A percentile compares a stretch with the other conserved stretches of the same genome.
Evolutionary conservation across 257 asterid genomes (phyloP).

Genomic region (Mitragyna speciosa): DNA sequence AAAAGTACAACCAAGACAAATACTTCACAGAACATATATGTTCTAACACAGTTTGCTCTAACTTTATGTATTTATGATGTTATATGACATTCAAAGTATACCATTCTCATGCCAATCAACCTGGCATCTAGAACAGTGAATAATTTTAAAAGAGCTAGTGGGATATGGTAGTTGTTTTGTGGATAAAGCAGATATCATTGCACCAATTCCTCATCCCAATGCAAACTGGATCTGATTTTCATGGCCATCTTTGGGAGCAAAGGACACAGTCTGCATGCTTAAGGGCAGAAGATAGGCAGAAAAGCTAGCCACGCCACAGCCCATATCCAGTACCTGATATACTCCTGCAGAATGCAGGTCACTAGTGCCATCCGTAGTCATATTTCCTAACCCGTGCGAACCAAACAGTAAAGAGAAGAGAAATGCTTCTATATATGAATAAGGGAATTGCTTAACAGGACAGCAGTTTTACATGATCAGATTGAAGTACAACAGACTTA

Average conservation of each 20-base stretch:
- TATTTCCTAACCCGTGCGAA: conserved; percentile 77
- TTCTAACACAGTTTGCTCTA: background rate
- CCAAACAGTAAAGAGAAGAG: conserved; percentile 1
- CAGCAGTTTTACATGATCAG: background rate
- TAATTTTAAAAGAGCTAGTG: conserved; percentile 81
- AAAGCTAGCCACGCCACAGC: conserved; percentile 98
- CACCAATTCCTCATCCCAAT: conserved; percentile 85
- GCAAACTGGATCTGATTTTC: conserved; percentile 97
- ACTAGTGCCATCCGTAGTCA: conserved; percentile 71
- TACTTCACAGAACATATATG: background rate
- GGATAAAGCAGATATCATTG: conserved; percentile 79
- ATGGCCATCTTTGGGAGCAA: conserved; percentile 94
- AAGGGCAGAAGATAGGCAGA: conserved; percentile 88
- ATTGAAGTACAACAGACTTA: background rate
- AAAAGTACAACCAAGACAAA: background rate
- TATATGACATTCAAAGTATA: conserved; percentile 29
- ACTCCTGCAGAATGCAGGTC: conserved; percentile 74
- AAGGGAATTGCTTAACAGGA: background rate
- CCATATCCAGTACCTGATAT: conserved; percentile 85
- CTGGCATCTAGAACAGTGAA: conserved; percentile 94
- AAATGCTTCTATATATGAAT: background rate
- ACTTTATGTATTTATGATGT: conserved; percentile 2
- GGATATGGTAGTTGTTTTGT: conserved; percentile 90
- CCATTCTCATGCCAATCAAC: conserved; percentile 92
- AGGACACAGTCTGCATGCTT: conserved; percentile 78